Base-by-base conservation (phyloP, 2,329 filamentous ascomycete species). In the Exophiala spinifera region DNA sequence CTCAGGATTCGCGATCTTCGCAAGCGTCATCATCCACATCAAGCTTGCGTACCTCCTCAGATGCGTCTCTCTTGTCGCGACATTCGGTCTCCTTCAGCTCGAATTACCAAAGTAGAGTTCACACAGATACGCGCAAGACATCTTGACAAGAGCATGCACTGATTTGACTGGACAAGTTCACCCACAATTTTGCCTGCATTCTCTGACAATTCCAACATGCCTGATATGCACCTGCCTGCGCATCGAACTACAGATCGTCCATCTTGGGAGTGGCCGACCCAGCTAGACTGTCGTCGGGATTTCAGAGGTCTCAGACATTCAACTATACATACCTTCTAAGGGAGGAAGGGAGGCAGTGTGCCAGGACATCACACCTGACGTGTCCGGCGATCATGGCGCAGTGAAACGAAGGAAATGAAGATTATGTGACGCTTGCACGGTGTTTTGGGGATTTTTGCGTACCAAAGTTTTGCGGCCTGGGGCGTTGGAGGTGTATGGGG, bases 1-100 rank as follows among this genome's bases (percentile, higher is more conserved):
- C 39, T 4, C 45, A 55, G n/a, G 53, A 45, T 43, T 25, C 39
- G 33, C 54, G 49, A 15, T 7, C 25, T 17, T 36, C 17, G 28
- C 23, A 20, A 21, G 23, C 51, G 6, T 34, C 48, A 7, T 59
- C 61, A 4, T 59, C 61, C 8, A 57, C 37, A 14, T 49, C 53
- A 10, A 64, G 56, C 46, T 51, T 59, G 25, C 58, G 51, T 25
- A 59, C 62, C 39, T 51, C 52, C 21, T 61, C 61, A 37, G 60
- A 46, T 40, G 52, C 44, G 14, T 63, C 61, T n/a, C 42, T 63
- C 11, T 33, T 61, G 42, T 59, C 58, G 49, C 51, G 48, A 45
- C 44, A 60, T 21, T 54, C 56, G 14, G 49, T 51, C 39, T 53
- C 55, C n/a, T 44, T 45, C 10, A 6, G 11, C 28, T 34, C 28